Conservation (phyloP, 768 basidiomycete species). For the Podaxis pistillaris region DNA sequence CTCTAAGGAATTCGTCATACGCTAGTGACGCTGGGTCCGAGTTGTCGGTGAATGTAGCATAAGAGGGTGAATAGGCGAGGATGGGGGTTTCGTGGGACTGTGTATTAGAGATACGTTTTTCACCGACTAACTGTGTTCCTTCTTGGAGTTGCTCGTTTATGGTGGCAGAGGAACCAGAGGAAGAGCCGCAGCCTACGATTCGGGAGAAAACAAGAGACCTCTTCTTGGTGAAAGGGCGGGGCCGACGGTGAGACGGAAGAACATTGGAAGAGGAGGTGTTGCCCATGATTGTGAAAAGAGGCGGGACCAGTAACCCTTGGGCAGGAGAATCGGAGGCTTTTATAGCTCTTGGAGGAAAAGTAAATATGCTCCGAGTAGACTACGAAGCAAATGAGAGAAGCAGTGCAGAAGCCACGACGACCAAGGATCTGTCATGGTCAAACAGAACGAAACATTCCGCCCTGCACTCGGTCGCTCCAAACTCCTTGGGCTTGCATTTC, state of each 20-base stretch:
- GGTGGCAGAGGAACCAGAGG: conserved; percentile 10
- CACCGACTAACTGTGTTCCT: conserved; percentile 1
- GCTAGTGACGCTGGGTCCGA: conserved; percentile 35
- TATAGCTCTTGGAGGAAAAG: conserved; percentile 1
- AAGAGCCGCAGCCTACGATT: conserved; percentile 15
- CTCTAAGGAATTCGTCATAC: conserved; percentile 49
- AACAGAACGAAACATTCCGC: conserved; percentile 24
- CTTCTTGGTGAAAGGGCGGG: background rate
- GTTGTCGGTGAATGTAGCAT: conserved; percentile 7
- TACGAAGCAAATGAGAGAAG: background rate
- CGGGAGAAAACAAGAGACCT: conserved; percentile 9
- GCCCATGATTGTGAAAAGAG: conserved; percentile 12
- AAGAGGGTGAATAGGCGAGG: conserved; percentile 17
- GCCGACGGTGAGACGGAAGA: background rate
- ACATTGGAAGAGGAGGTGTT: conserved; percentile 14
- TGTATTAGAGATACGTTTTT: conserved; percentile 2
- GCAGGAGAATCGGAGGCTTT: background rate
- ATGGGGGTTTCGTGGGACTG: conserved; percentile 9
- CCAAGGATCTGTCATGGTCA: conserved; percentile 24
- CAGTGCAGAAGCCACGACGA: background rate
- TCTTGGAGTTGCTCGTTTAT: conserved; percentile 14
- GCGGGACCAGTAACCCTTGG: background rate
- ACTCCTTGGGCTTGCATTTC: background rate
- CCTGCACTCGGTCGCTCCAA: background rate
- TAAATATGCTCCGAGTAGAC: background rate